Evolutionary conservation across 306 rosid species (phyloP).

Genomic region (Clitoria ternatea): DNA sequence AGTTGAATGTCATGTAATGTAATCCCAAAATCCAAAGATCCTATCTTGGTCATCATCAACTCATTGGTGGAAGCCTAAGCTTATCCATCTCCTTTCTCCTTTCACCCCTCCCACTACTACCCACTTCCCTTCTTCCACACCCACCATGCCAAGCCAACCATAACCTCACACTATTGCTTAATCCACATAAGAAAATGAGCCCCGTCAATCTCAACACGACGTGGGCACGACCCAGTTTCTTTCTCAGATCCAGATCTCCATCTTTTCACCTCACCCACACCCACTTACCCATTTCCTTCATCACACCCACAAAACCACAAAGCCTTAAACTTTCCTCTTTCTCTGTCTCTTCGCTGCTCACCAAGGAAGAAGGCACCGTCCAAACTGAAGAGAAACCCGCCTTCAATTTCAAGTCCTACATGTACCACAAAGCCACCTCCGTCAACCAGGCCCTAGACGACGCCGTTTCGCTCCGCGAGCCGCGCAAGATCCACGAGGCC

Average conservation of each 20-base stretch:
- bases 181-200: too few species aligned
- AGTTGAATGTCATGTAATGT: too few species aligned
- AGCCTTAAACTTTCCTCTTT: neutral
- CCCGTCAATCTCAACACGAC: conserved; percentile 47
- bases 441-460: conserved; percentile 61
- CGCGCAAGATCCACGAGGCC: conserved; percentile 62
- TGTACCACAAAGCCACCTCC: conserved; percentile 37
- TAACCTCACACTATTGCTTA: too few species aligned
- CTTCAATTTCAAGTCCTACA: conserved; percentile 58
- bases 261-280: conserved; percentile 27
- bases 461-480: conserved; percentile 50
- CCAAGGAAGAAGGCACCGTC: conserved; percentile 41
- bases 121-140: too few species aligned
- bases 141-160: too few species aligned
- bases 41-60: too few species aligned
- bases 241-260: conserved; percentile 50
- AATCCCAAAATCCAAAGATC: too few species aligned
- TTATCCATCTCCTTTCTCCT: too few species aligned
- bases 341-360: conserved; percentile 42
- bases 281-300: conserved; percentile 14
- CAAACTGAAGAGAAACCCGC: conserved; percentile 24
- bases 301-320: neutral
- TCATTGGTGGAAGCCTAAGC: too few species aligned
- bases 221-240: conserved; percentile 46
- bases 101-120: too few species aligned